These are phyloP conservation scores for Thinopyrum elongatum DNA, from an alignment of 176 grass and related monocot species.

Conservation along the genomic window DNA sequence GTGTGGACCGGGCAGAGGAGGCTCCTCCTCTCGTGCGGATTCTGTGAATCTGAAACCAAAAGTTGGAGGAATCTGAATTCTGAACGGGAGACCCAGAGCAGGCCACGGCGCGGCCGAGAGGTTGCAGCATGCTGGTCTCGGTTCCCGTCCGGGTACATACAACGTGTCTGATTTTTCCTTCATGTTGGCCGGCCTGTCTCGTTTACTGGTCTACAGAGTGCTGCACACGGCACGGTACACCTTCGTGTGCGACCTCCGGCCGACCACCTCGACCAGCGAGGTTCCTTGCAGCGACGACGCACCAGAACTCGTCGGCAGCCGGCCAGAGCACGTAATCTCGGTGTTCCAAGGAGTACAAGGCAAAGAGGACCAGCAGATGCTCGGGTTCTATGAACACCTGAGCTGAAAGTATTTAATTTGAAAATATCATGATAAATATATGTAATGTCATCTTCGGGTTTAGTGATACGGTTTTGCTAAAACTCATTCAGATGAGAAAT, in stretches of 20 bases:
- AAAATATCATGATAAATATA: no score
- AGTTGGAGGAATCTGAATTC: not conserved
- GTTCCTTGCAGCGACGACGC: not conserved
- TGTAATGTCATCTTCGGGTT: no score
- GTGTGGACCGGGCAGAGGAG: not conserved
- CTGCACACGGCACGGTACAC: no score
- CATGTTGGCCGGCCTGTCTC: no score
- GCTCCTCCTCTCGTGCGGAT: not conserved
- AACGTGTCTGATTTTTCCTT: not conserved
- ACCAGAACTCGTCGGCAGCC: not conserved
- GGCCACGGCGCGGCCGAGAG: not conserved
- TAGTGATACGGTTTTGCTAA: no score
- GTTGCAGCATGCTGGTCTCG: not conserved
- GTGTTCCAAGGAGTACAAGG: no score
- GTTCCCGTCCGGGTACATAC: not conserved
- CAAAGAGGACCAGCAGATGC: no score
- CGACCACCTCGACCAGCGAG: no score
- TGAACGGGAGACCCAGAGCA: not conserved
- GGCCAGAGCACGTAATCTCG: no score
- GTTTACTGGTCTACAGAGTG: not conserved
- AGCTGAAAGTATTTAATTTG: no score
- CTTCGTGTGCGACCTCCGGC: not conserved
- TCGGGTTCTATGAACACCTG: no score
- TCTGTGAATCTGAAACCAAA: constrained; percentile 24
- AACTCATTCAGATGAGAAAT: no score